Evolutionary conservation across 805 yeast genomes (phyloP).

Genomic region (Starmerella asiatica): DNA sequence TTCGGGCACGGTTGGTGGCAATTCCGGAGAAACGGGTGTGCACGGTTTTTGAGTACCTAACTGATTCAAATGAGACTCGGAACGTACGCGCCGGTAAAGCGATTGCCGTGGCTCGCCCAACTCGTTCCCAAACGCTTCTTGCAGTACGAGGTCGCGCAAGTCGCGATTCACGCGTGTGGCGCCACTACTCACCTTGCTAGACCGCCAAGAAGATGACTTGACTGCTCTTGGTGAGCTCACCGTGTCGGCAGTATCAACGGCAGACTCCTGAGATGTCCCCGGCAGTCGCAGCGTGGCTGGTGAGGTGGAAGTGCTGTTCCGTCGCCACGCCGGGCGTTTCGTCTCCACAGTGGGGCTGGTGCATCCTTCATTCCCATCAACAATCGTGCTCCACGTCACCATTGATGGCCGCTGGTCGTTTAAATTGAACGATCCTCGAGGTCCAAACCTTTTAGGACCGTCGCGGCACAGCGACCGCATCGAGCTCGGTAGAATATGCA

Average conservation of each 20-base stretch:
- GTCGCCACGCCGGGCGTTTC: too few relatives aligned
- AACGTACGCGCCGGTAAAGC: neutral
- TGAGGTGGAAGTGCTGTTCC: too few relatives aligned
- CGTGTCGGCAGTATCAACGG: too few relatives aligned
- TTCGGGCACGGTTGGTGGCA: neutral
- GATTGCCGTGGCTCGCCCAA: neutral
- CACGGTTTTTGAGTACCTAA: neutral
- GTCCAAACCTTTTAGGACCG: slow-evolving; percentile 5
- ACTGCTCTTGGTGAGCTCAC: too few relatives aligned
- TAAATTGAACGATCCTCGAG: slow-evolving; percentile 18
- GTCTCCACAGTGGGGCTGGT: too few relatives aligned
- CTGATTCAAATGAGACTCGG: neutral
- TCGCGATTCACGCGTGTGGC: slow-evolving; percentile 60
- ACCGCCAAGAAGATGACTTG: too few relatives aligned
- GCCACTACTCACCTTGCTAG: slow-evolving; percentile 26
- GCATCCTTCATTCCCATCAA: too few relatives aligned
- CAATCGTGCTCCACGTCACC: slow-evolving; percentile 14
- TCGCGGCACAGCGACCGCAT: slow-evolving; percentile 24
- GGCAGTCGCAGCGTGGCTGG: too few relatives aligned
- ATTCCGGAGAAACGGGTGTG: neutral
- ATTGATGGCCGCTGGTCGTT: slow-evolving; percentile 21
- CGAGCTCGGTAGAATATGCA: slow-evolving; percentile 78
- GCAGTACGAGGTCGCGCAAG: slow-evolving; percentile 53
- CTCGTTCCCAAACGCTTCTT: slow-evolving; percentile 49
- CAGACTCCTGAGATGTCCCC: too few relatives aligned